phyloP scores from a whole-genome alignment of 352 stramenopile genomes.

The Pythium aquatile region DNA sequence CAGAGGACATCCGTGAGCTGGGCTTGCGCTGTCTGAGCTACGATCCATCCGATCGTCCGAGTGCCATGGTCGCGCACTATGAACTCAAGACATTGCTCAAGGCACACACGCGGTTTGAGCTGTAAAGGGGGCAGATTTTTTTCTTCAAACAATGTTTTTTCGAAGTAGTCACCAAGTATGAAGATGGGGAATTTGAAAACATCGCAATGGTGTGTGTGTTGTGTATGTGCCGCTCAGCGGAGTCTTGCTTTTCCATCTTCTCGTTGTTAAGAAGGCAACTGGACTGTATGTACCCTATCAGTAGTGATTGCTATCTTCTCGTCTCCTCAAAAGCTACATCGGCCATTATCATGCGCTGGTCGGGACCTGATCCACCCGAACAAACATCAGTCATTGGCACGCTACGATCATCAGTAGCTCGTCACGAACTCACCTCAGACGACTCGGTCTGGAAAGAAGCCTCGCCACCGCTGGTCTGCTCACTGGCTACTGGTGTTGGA shows the following conservation, averaged over 20 bases:
- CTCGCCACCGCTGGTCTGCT: background rate
- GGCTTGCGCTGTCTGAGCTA: constrained; percentile 63
- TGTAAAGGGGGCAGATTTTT: constrained; percentile 2
- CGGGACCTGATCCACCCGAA: constrained; percentile 12
- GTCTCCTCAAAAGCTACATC: background rate
- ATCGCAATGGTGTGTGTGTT: background rate
- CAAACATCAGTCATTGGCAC: background rate
- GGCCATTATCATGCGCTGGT: constrained; percentile 19
- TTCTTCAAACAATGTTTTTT: background rate
- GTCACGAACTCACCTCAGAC: constrained; percentile 20
- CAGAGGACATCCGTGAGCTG: constrained; percentile 66
- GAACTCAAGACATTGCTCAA: constrained; percentile 71
- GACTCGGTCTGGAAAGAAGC: constrained; percentile 14
- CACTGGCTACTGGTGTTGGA: constrained; percentile 11
- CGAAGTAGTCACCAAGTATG: constrained; percentile 1
- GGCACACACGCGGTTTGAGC: constrained; percentile 20
- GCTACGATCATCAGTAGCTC: background rate
- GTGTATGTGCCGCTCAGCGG: background rate
- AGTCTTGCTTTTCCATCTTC: background rate
- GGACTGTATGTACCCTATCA: background rate
- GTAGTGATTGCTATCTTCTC: background rate
- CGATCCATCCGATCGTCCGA: constrained; percentile 58
- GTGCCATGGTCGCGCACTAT: constrained; percentile 72
- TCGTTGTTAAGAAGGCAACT: background rate
- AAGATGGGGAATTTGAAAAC: constrained; percentile 2